A percentile compares a stretch with the other conserved stretches of the same genome.
Evolutionary conservation across 352 stramenopile genomes (phyloP).

Genomic region (Globisporangium megalacanthum): DNA sequence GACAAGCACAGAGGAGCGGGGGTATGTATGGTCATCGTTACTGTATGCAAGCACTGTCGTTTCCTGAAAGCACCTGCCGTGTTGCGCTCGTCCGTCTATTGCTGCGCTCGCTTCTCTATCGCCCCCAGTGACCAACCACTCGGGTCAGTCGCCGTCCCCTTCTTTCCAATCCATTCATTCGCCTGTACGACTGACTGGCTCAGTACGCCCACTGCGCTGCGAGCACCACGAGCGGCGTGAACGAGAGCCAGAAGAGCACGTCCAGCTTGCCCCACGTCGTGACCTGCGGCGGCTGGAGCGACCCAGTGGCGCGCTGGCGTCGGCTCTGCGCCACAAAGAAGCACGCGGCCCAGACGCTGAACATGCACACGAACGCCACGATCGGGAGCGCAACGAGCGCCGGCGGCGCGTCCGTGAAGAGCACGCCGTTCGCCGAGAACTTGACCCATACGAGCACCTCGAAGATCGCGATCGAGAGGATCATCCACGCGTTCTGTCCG

Average conservation of each 20-base stretch:
- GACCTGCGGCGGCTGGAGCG: constrained; percentile 16
- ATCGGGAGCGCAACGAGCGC: constrained; percentile 52
- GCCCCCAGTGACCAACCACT: too few relatives aligned
- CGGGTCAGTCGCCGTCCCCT: too few relatives aligned
- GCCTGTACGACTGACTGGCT: too few relatives aligned
- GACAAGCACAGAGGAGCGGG: too few relatives aligned
- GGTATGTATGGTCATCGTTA: too few relatives aligned
- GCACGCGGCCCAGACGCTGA: constrained; percentile 70
- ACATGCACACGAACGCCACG: constrained; percentile 54
- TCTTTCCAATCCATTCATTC: too few relatives aligned
- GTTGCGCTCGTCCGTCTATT: too few relatives aligned
- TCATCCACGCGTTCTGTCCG: constrained; percentile 83
- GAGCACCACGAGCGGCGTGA: constrained; percentile 70
- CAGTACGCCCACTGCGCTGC: constrained; percentile 76
- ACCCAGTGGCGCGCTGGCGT: constrained; percentile 8
- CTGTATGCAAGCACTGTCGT: too few relatives aligned
- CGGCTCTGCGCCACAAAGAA: constrained; percentile 41
- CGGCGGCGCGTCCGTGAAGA: constrained; percentile 57
- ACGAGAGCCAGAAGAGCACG: constrained; percentile 84
- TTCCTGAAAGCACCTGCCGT: too few relatives aligned
- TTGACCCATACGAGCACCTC: constrained; percentile 82
- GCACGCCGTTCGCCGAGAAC: constrained; percentile 53
- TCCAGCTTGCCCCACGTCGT: constrained; percentile 60
- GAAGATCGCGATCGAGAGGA: constrained; percentile 68
- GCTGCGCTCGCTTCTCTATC: too few relatives aligned